Base-by-base conservation (phyloP, 2,329 filamentous ascomycete species). In the Colletotrichum endophyticum region DNA sequence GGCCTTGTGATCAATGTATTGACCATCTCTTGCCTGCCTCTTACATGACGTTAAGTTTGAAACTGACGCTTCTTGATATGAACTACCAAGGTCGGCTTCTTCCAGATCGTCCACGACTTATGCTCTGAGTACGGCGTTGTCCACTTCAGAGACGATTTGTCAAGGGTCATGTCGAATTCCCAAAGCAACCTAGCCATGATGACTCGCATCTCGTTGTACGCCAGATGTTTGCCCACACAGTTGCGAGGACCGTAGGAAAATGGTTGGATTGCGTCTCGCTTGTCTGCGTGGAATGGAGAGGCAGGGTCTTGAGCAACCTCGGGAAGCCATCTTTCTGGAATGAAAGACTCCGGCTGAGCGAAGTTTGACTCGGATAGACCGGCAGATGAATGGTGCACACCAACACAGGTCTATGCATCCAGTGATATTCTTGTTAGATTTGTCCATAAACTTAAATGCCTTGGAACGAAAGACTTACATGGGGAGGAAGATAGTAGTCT, bases 181-280 rank as follows among this genome's bases (percentile, higher is more conserved):
- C 84, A 90, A 2, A 91, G 78, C 13, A 91, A 75, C 2, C 85
- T 85, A 1, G 87, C 85, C 9, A 91, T 79, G 59, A 90, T 87
- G 5, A 89, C 80, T 6, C 88, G 84, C 85, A 90, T 88, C 79
- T 91, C 88, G 25, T 86, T 83, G 62, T 88, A 88, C 5, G 88
- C 88, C 61, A 91, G 81, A 75, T 71, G 68, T 25, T 74, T 75
- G 15, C 75, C 75, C 19, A 75, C 25, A n/a, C 72, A 75, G 49
- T 77, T 73, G 3, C 68, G 67, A 16, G 72, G 75, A 9, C 72
- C 75, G 22, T 69, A 62, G 3, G 63, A 66, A 30, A 77, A 77
- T 5, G 75, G 72, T 19, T 77, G 72, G 4, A 77, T 67, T 3
- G 53, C 75, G 39, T 71, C 49, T 22, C 67, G 67, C 22, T 56